Base-by-base conservation (phyloP, 768 basidiomycete species). In the Naganishia friedmannii region DNA sequence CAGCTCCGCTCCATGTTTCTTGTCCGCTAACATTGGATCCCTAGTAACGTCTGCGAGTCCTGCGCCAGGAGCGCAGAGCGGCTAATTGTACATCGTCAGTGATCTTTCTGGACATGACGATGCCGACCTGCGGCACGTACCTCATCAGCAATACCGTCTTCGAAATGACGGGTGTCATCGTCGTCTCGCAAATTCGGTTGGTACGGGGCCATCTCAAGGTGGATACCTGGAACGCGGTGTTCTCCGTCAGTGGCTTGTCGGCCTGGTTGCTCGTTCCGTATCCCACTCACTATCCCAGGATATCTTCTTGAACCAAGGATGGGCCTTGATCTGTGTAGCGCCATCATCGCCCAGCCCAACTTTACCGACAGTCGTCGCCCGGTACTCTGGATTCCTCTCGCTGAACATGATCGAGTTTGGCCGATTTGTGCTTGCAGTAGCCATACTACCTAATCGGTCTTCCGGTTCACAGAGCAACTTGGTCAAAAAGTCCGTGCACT, bases 111-210 rank as follows among this genome's bases (percentile, higher is more conserved):
- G 21, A 42, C n/a, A 19, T 32, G 17, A 57, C 17, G 56, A 23
- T 8, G 34, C 23, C 15, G 3, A 26, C 29, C 23, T 26, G 42
- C 9, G 26, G 51, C 29, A 67, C 84, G 77, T 82, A 92, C 93
- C 87, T 94, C 91, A 45, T 90, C 83, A 26, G 91, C 91, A 76
- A 96, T 97, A 80, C 95, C 92, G 66, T 89, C 87, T 81, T 98
- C 94, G 73, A 99, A 97, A 81, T 99, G 94, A 71, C 88, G 86
- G 19, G 95, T 97, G 80, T 98, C 93, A 76, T 89, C 91, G 31
- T 90, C 89, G 73, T 87, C 84, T 34, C 79, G 83, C 70, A 99
- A 86, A 72, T 93, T 88, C 34, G 95, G 96, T 70, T 86, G 87
- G 84, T 94, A 98, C 19, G 94, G 94, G 13, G 94, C 90, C 66